Conservation (phyloP, 1,284 basidiomycete genomes). For the Apiotrichum gamsii region DNA sequence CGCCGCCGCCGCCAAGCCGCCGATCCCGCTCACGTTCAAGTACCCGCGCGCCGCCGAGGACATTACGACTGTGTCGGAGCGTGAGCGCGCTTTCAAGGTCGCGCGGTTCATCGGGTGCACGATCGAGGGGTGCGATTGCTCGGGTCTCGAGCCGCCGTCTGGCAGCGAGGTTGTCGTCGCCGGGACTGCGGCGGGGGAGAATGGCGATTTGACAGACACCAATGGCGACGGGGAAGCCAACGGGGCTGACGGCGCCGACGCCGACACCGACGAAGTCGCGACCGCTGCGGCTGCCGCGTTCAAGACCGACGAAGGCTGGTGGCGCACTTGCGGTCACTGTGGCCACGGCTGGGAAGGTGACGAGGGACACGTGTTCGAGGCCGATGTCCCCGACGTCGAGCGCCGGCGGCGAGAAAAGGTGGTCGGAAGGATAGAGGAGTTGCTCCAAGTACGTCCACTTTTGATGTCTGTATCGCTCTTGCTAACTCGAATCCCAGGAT, state of each 20-base stretch:
- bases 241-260: conserved; percentile 53
- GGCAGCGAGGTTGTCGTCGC: conserved; percentile 56
- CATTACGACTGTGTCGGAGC: conserved; percentile 26
- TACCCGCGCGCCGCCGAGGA: conserved; percentile 35
- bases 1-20: neutral
- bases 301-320: conserved; percentile 51
- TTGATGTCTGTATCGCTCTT: neutral
- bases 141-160: conserved; percentile 64
- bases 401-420: conserved; percentile 60
- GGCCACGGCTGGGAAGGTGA: conserved; percentile 65
- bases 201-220: too few relatives aligned
- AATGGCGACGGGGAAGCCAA: conserved; percentile 56
- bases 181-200: too few relatives aligned
- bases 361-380: conserved; percentile 56
- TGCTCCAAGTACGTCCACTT: conserved; percentile 60
- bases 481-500: conserved; percentile 56
- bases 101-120: conserved; percentile 41
- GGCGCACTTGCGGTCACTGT: conserved; percentile 62
- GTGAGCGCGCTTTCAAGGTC: conserved; percentile 41
- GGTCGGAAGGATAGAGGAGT: conserved; percentile 74
- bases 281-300: neutral
- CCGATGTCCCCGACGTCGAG: conserved; percentile 40
- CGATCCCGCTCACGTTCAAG: conserved; percentile 15
- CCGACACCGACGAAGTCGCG: conserved; percentile 51
- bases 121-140: conserved; percentile 52